phyloP scores from a whole-genome alignment of 2,329 filamentous ascomycete species.

The Talaromyces sp. region DNA sequence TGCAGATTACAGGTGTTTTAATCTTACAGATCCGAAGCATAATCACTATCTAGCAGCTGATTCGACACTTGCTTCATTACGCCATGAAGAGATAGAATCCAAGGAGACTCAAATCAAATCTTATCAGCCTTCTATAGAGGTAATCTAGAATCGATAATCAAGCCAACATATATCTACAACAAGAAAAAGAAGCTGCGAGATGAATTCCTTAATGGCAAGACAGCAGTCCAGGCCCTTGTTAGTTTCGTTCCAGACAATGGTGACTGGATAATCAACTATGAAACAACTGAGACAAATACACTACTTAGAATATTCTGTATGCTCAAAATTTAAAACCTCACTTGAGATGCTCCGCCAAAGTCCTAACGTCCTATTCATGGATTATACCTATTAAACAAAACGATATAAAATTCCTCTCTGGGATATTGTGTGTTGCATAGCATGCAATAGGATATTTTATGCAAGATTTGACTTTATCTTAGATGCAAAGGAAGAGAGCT shows the following conservation, averaged over 20 bases:
- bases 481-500: neutral
- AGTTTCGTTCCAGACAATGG: neutral
- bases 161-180: neutral
- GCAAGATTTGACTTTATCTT: neutral
- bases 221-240: neutral
- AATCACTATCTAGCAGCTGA: neutral
- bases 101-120: neutral
- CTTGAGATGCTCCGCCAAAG: neutral
- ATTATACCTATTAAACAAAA: neutral
- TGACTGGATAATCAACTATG: conserved; percentile 4
- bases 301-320: neutral
- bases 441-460: neutral
- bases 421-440: neutral
- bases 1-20: neutral
- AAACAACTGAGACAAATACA: neutral
- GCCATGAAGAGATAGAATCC: neutral
- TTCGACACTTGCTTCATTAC: neutral
- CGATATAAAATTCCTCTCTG: neutral
- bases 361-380: conserved; percentile 2
- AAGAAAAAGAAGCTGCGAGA: neutral
- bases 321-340: neutral
- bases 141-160: neutral
- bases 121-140: neutral
- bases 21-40: neutral
- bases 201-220: conserved; percentile 3